Base-by-base conservation (phyloP, 2,329 filamentous ascomycete genomes). In the Sporothrix brunneoviolacea region DNA sequence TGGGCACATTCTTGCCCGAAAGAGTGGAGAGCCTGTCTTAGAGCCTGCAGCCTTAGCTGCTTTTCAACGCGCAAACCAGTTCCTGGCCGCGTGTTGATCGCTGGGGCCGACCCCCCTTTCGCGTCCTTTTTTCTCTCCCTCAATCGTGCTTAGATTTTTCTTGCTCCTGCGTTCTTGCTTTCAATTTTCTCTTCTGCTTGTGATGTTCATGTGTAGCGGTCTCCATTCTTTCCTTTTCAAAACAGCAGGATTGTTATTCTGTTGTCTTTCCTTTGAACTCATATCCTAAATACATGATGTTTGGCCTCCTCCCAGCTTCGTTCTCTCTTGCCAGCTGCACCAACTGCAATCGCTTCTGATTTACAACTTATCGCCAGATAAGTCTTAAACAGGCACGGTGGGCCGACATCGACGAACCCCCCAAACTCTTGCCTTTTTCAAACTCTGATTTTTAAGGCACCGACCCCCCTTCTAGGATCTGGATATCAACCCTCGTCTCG, bases 1-100 rank as follows among this genome's bases (percentile, higher is more conserved):
- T 37, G 16, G 19, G 19, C 42, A 33, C 48, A 41, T 53, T 53
- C 42, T 33, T 53, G 51, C 9, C 33, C 37, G 44, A 38, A 48
- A 50, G 42, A 43, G 51, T 53, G 51, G 51, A 47, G 47, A n/a
- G 38, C 41, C 8, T 51, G 49, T 53, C 38, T 43, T 48, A n/a
- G 42, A 47, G 32, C 32, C 8, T 47, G 47, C 37, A 38, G 46
- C 21, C n/a, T 33, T 44, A 22, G 48, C 16, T 42, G 12, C 28
- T 27, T 35, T 40, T 9, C 24, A 28, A 28, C 24, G 24, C 24
- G 24, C 24, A 28, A 5, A 28, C 12, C 32, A 15, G 10, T 35
- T n/a, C 10, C 15, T 35, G 32, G 12, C 32, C 15, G 32, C 15
- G 10, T 35, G 32, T 35, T n/a, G 32, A 35, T 35, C 32, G 15